Conservation (phyloP, 768 basidiomycete species). For the Termitomyces eurrhizus region DNA sequence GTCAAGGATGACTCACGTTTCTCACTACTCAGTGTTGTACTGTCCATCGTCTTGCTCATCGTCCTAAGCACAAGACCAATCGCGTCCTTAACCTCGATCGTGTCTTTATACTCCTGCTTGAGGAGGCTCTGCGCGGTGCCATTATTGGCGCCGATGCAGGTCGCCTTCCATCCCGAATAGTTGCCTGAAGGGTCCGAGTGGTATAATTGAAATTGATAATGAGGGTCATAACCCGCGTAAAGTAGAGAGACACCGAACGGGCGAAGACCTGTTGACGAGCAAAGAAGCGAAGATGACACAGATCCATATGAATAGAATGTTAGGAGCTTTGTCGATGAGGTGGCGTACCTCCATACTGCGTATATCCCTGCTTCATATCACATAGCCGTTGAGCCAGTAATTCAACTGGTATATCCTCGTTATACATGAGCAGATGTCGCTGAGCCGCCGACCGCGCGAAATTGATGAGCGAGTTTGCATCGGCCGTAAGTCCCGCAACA, state of each 20-base stretch:
- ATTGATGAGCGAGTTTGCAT: constrained; percentile 96
- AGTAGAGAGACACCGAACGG: constrained; percentile 97
- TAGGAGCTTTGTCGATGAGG: not conserved
- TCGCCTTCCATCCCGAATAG: constrained; percentile 98
- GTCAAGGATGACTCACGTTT: constrained; percentile 61
- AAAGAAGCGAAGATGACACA: not conserved
- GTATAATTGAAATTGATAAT: constrained; percentile 96
- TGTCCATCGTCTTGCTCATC: constrained; percentile 99
- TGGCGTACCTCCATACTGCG: constrained; percentile 84
- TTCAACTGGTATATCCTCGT: constrained; percentile 98
- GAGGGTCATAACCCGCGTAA: constrained; percentile 95
- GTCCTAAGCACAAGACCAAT: constrained; percentile 88
- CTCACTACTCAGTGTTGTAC: constrained; percentile 93
- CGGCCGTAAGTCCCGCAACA: constrained; percentile 93
- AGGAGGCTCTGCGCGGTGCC: constrained; percentile 92
- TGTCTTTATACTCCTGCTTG: constrained; percentile 99
- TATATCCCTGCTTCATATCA: constrained; percentile 98
- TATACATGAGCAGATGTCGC: constrained; percentile 81
- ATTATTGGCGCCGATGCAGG: constrained; percentile 98
- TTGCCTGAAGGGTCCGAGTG: constrained; percentile 98
- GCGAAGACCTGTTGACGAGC: constrained; percentile 66
- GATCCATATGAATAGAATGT: not conserved
- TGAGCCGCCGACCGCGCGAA: constrained; percentile 91
- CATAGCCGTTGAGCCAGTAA: constrained; percentile 90
- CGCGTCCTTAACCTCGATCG: constrained; percentile 86